These are phyloP conservation scores for Calocybe cyanea DNA, from an alignment of 768 basidiomycete species.

Conservation along the genomic window DNA sequence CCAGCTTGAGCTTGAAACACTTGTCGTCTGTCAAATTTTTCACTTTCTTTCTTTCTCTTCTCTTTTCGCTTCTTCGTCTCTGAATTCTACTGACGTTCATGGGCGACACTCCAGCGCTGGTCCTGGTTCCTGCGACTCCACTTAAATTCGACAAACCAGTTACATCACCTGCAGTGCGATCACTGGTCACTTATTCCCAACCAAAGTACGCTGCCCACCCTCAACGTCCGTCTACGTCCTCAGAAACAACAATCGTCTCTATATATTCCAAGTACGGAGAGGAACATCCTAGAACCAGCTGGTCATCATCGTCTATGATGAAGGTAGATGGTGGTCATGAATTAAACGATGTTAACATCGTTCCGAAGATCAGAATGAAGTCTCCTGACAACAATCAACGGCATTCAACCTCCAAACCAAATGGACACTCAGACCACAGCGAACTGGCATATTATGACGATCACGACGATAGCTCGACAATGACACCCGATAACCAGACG, in stretches of 20 bases:
- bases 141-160: slow-evolving; percentile 19
- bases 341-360: slow-evolving; percentile 27
- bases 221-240: slow-evolving; percentile 43
- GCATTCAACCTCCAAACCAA: slow-evolving; percentile 21
- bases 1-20: background rate
- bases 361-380: slow-evolving; percentile 31
- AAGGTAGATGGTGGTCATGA: slow-evolving; percentile 25
- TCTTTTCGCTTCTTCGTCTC: slow-evolving; percentile 6
- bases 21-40: background rate
- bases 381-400: slow-evolving; percentile 23
- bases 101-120: slow-evolving; percentile 40
- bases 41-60: slow-evolving; percentile 1
- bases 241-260: slow-evolving; percentile 74
- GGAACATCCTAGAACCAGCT: slow-evolving; percentile 43
- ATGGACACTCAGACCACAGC: slow-evolving; percentile 18
- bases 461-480: background rate
- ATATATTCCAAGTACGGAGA: slow-evolving; percentile 88
- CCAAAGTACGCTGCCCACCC: slow-evolving; percentile 32
- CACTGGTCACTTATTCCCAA: slow-evolving; percentile 22
- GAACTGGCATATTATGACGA: slow-evolving; percentile 13
- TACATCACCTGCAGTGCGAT: slow-evolving; percentile 25
- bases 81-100: slow-evolving; percentile 10
- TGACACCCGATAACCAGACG: slow-evolving; percentile 2
- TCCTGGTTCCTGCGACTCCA: slow-evolving; percentile 32
- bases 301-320: slow-evolving; percentile 26